These are phyloP conservation scores for Mycosphaerella sp. DNA, from an alignment of 2,329 filamentous ascomycete genomes.

Conservation along the genomic window DNA sequence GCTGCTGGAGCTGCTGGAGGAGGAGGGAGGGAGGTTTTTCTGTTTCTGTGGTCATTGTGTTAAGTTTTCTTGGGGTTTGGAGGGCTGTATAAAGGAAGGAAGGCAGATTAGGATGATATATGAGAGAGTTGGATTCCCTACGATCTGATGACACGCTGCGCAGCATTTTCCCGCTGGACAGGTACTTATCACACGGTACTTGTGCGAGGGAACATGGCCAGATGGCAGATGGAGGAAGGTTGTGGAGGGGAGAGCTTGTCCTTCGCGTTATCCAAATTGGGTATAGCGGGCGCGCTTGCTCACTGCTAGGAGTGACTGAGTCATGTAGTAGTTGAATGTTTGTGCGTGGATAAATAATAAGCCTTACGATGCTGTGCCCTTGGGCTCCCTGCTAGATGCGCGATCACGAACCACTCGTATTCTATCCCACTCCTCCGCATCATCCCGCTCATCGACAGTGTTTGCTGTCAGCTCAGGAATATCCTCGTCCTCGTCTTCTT, in stretches of 20 bases:
- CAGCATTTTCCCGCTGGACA: constrained; percentile 1
- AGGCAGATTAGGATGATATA: neutral
- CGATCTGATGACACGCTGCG: neutral
- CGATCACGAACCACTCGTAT: constrained; percentile 19
- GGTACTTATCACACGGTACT: neutral
- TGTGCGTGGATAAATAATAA: neutral
- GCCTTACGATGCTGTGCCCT: neutral
- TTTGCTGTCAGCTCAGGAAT: constrained; percentile 40
- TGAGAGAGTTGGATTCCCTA: neutral
- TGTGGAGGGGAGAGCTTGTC: constrained; percentile 4
- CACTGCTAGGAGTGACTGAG: neutral
- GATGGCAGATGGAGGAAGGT: constrained; percentile 11
- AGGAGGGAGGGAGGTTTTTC: constrained; percentile 6
- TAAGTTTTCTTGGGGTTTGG: too few relatives aligned
- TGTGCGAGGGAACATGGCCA: constrained; percentile 6
- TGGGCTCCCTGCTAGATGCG: neutral
- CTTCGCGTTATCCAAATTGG: constrained; percentile 6
- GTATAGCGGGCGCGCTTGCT: constrained; percentile 4
- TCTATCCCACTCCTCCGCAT: constrained; percentile 39
- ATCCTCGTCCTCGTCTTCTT: constrained; percentile 66
- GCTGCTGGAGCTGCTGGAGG: too few relatives aligned
- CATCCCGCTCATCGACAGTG: constrained; percentile 35
- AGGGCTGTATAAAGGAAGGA: neutral
- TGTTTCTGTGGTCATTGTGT: constrained; percentile 26
- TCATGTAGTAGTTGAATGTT: neutral